Conservation (phyloP, 352 stramenopile species). For the Globisporangium spiculum region DNA sequence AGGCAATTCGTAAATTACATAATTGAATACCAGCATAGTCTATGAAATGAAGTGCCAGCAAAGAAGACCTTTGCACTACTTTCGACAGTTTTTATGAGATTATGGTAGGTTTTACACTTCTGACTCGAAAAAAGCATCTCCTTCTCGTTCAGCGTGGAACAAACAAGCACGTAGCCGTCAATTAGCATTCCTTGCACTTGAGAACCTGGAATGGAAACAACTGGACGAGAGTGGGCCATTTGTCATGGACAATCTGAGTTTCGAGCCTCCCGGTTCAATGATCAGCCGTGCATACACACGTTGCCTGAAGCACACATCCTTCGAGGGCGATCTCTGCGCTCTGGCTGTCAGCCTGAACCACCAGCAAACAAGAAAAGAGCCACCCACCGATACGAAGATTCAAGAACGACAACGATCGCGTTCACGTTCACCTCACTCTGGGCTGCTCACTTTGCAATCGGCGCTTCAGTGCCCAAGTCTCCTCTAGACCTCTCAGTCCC, state of each 20-base stretch:
- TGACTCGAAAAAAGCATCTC: no score
- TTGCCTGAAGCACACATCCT: not conserved
- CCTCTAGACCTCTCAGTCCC: not conserved
- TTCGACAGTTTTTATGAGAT: no score
- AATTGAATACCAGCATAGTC: no score
- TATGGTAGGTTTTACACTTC: no score
- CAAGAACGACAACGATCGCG: not conserved
- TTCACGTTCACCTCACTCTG: not conserved
- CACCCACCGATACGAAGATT: not conserved
- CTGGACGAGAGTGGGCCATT: not conserved
- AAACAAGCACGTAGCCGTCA: no score
- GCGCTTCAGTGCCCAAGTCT: not conserved
- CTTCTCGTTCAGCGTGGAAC: no score
- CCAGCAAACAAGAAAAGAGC: not conserved
- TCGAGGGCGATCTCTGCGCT: not conserved
- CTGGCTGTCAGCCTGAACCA: not conserved
- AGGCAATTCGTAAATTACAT: no score
- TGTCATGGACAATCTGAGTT: constrained; percentile 3
- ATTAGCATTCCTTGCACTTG: not conserved
- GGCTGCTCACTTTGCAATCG: constrained; percentile 1
- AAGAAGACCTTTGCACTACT: no score
- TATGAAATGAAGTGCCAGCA: no score
- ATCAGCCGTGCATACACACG: not conserved
- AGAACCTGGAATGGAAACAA: not conserved
- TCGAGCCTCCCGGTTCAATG: not conserved